Base-by-base conservation (phyloP, 2,329 filamentous ascomycete genomes). In the Epichloe sp. region DNA sequence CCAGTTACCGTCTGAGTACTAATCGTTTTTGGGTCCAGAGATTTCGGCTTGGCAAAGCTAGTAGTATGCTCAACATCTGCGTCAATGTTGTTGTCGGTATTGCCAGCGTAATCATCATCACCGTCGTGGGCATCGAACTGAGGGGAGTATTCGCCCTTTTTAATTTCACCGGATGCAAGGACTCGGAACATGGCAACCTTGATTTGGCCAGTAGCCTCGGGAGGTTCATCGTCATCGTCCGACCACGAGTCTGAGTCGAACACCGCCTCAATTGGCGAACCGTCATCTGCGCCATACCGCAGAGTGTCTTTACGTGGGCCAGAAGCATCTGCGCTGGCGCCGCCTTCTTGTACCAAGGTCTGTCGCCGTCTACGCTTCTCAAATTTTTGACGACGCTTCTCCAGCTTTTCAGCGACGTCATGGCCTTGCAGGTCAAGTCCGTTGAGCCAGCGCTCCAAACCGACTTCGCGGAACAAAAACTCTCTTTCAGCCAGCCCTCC, bases 1-100 rank as follows among this genome's bases (percentile, higher is more conserved):
- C 91, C 93, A 8, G 93, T 97, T n/a, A 98, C 93, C 0, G 93
- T 98, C 70, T 98, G 93, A 3, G 93, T 98, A 63, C 90, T 97
- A 63, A 98, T 98, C 2, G 88, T 89, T 71, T 96, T 96, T 0
- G 91, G 91, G 70, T 97, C 94, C 49, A 96, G 76, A 1, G 88
- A 86, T 75, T 96, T 97, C 14, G 90, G 91, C 70, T 96, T 95
- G 10, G 91, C 91, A 68, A 97, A 97, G 64, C 90, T 95, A 7
- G 93, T 97, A 2, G 93, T 97, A 65, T 98, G 93, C 68, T 97
- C 93, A 52, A 96, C 80, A 62, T 95, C 88, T 41, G 82, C 85
- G 59, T 90, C 86, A 54, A 86, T 74, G 14, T 74, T 75, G 40
- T 76, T 80, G 48, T 74, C 78, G 6, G 73, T 76, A 31, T 72